Evolutionary conservation across 2,329 filamentous ascomycete genomes (phyloP).

Genomic region (Fusarium drepaniforme): DNA sequence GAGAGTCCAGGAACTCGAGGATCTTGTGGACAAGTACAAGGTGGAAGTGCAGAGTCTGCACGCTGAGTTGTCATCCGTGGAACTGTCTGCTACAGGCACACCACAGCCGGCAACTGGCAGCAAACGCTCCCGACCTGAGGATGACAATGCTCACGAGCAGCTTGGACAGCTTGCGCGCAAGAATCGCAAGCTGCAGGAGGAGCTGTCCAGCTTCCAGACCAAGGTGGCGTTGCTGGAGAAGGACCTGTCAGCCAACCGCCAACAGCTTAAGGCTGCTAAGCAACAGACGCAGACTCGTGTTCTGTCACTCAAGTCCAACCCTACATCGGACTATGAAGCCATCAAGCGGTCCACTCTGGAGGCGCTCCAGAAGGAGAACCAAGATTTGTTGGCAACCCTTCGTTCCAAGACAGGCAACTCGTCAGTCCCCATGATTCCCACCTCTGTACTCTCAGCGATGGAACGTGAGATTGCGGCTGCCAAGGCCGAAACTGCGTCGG

Average conservation of each 20-base stretch:
- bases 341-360: slow-evolving; percentile 85
- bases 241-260: slow-evolving; percentile 78
- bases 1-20: slow-evolving; percentile 84
- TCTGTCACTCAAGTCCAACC: slow-evolving; percentile 90
- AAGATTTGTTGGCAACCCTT: slow-evolving; percentile 82
- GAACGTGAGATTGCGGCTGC: slow-evolving; percentile 81
- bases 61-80: slow-evolving; percentile 76
- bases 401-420: slow-evolving; percentile 55
- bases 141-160: slow-evolving; percentile 75
- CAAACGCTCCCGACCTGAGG: slow-evolving; percentile 75
- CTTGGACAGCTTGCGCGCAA: slow-evolving; percentile 88
- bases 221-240: slow-evolving; percentile 78
- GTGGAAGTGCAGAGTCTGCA: slow-evolving; percentile 81
- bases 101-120: slow-evolving; percentile 60
- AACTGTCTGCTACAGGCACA: slow-evolving; percentile 56
- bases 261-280: slow-evolving; percentile 77
- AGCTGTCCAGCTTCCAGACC: slow-evolving; percentile 77
- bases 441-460: slow-evolving; percentile 79
- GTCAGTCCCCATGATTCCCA: slow-evolving; percentile 76
- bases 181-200: slow-evolving; percentile 86
- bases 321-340: slow-evolving; percentile 86
- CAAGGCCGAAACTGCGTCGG: slow-evolving; percentile 75
- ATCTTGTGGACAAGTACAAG: slow-evolving; percentile 89
- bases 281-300: slow-evolving; percentile 83
- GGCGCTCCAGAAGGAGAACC: slow-evolving; percentile 85